Conservation (phyloP, 2,329 filamentous ascomycete genomes). For the Colletotrichum simmondsii region DNA sequence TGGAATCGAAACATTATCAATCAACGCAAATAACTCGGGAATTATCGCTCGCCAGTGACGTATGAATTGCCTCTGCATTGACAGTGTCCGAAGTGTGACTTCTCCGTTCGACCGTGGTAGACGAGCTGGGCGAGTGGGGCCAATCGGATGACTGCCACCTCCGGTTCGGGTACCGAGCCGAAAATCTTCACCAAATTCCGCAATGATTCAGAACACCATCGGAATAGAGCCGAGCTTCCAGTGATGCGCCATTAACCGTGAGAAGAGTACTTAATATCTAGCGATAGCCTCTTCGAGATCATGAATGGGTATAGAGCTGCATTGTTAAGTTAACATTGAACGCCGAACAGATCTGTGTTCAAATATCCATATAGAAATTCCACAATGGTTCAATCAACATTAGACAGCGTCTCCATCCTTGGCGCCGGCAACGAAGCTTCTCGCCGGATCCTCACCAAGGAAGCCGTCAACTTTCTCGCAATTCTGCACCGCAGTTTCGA, state of each 20-base stretch:
- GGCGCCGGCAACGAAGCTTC: constrained; percentile 77
- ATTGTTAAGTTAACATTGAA: too few species aligned
- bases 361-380: neutral
- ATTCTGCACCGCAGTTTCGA: constrained; percentile 91
- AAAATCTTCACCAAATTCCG: neutral
- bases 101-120: constrained; percentile 23
- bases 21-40: neutral
- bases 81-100: neutral
- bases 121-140: neutral
- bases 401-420: constrained; percentile 75
- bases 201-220: constrained; percentile 3
- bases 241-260: neutral
- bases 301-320: neutral
- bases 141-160: constrained; percentile 25
- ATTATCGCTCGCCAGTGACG: neutral
- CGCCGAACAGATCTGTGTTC: too few species aligned
- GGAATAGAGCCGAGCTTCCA: constrained; percentile 12
- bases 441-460: constrained; percentile 84
- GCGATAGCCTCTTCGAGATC: neutral
- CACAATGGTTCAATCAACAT: constrained; percentile 16
- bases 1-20: neutral
- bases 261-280: constrained; percentile 4
- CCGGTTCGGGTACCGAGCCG: constrained; percentile 9
- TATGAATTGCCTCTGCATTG: neutral
- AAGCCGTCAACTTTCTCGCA: constrained; percentile 85